Conservation (phyloP, 2,329 filamentous ascomycete genomes). For the Rhexocercosporidium sp. region DNA sequence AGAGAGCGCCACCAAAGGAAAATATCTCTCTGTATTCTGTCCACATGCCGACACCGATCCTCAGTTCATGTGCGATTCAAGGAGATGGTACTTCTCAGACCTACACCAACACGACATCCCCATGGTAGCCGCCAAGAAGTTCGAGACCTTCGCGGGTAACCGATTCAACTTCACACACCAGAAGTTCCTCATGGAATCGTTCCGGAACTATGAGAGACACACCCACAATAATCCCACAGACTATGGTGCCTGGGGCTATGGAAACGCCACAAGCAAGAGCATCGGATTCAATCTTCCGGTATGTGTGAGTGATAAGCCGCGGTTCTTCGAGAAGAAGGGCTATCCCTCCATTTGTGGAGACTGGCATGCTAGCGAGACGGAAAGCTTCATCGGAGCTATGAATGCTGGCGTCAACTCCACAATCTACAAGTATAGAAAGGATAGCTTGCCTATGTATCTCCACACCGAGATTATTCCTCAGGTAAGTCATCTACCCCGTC, state of each 20-base stretch:
- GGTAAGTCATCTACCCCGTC: background rate
- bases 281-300: conserved; percentile 16
- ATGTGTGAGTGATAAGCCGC: conserved; percentile 8
- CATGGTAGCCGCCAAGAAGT: conserved; percentile 7
- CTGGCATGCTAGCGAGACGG: conserved; percentile 17
- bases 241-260: conserved; percentile 3
- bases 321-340: background rate
- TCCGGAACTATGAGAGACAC: conserved; percentile 12
- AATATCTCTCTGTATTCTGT: conserved; percentile 13
- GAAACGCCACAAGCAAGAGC: background rate
- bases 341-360: conserved; percentile 24
- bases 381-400: conserved; percentile 15
- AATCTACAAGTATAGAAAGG: conserved; percentile 7
- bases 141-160: conserved; percentile 9
- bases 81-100: conserved; percentile 18
- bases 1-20: background rate
- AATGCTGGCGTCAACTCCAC: background rate
- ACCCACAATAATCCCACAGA: background rate
- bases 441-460: background rate
- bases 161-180: conserved; percentile 9
- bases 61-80: conserved; percentile 16
- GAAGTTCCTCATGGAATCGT: conserved; percentile 4
- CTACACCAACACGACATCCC: background rate
- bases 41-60: conserved; percentile 17
- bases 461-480: conserved; percentile 10